A percentile compares a stretch with the other conserved stretches of the same genome.
phyloP scores from a whole-genome alignment of 2,329 filamentous ascomycete genomes.

The Verticillium zaregamsianum region DNA sequence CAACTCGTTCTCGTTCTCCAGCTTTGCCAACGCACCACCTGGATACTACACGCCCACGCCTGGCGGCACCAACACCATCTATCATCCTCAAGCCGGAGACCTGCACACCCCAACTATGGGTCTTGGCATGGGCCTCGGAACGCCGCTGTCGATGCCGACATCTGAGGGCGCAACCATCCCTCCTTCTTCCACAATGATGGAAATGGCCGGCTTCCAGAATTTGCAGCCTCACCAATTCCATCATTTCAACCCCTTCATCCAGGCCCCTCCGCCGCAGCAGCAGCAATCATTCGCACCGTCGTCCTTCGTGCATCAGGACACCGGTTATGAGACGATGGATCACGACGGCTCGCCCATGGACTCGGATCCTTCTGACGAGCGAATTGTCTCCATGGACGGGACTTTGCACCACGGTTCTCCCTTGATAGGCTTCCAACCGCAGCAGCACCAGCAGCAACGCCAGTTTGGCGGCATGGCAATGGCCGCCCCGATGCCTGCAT shows the following conservation, averaged over 20 bases:
- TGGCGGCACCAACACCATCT: conserved; percentile 73
- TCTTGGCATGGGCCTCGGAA: conserved; percentile 72
- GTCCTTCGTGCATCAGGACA: conserved; percentile 75
- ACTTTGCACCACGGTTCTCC: conserved; percentile 59
- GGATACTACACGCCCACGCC: conserved; percentile 88
- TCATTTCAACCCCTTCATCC: conserved; percentile 69
- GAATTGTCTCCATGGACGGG: conserved; percentile 53
- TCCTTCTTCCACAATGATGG: conserved; percentile 52
- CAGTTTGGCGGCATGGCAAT: conserved; percentile 43
- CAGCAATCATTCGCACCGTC: conserved; percentile 68
- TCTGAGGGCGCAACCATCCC: conserved; percentile 61
- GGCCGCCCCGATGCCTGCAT: conserved; percentile 42
- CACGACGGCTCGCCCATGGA: conserved; percentile 68
- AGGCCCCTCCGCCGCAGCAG: conserved; percentile 46
- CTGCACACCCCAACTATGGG: conserved; percentile 77
- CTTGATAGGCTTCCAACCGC: conserved; percentile 36
- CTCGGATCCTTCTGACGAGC: conserved; percentile 44
- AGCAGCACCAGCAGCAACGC: conserved; percentile 41
- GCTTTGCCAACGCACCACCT: conserved; percentile 73
- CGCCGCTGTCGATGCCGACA: conserved; percentile 74
- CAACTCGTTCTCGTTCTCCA: conserved; percentile 74
- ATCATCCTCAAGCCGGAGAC: conserved; percentile 80
- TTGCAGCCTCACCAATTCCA: conserved; percentile 57
- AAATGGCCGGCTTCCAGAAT: conserved; percentile 65
- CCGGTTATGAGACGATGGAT: conserved; percentile 75